Conservation (phyloP, 108 stramenopile species). For the Discostella pseudostelligera region DNA sequence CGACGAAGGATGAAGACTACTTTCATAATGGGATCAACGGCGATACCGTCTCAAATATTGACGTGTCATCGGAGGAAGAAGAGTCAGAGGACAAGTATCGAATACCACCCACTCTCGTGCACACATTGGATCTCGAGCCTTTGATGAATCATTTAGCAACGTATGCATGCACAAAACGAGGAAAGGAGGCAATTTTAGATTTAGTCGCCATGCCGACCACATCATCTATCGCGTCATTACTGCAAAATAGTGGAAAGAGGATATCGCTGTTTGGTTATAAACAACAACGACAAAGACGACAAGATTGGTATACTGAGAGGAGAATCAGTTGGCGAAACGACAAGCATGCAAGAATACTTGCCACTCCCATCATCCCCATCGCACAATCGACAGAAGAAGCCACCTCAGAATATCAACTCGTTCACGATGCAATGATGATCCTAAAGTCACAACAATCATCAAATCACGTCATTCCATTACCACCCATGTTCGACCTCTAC, state of each 20-base stretch:
- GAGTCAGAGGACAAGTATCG: too few species aligned
- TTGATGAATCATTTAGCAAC: constrained; percentile 44
- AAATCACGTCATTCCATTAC: constrained; percentile 24
- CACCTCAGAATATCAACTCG: constrained; percentile 53
- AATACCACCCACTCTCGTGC: constrained; percentile 8
- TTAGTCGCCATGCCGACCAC: constrained; percentile 27
- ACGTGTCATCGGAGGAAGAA: too few species aligned
- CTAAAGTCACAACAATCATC: constrained; percentile 18
- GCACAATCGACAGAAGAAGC: constrained; percentile 58
- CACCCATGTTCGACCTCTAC: constrained; percentile 63
- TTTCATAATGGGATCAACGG: too few species aligned
- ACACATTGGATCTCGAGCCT: constrained; percentile 51
- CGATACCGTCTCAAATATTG: too few species aligned
- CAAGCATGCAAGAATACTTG: background rate
- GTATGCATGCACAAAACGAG: constrained; percentile 57
- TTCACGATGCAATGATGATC: constrained; percentile 51
- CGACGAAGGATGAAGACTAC: too few species aligned
- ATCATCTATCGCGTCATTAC: background rate
- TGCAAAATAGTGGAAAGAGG: constrained; percentile 7
- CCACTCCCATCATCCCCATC: constrained; percentile 46
- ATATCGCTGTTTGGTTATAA: constrained; percentile 17
- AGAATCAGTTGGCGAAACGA: background rate
- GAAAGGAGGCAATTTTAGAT: constrained; percentile 44
- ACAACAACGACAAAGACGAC: constrained; percentile 13
- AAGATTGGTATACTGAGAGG: background rate